Percentiles rank a stretch among this genome's conserved stretches.
These are phyloP conservation scores for Pseudomonodictys pantanalensis DNA, from an alignment of 495 filamentous ascomycete genomes.

Conservation along the genomic window DNA sequence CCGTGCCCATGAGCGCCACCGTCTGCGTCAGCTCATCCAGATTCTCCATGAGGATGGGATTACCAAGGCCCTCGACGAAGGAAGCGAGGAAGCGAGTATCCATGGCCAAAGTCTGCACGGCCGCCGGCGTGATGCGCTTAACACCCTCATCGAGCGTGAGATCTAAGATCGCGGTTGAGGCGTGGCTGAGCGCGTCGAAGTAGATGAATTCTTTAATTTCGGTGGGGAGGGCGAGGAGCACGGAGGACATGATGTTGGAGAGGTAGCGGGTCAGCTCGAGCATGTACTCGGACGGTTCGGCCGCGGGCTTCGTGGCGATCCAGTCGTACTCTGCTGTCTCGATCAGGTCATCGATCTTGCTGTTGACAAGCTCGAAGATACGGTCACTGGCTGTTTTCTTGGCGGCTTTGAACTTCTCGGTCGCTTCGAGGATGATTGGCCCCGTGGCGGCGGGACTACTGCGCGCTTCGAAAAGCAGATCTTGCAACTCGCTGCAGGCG, in stretches of 20 bases:
- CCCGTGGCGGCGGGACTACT: slow-evolving; percentile 73
- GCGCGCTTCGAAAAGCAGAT: slow-evolving; percentile 74
- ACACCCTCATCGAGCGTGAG: slow-evolving; percentile 78
- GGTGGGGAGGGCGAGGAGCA: slow-evolving; percentile 81
- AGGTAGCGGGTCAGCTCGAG: slow-evolving; percentile 86
- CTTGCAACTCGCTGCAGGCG: slow-evolving; percentile 83
- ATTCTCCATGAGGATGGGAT: slow-evolving; percentile 75
- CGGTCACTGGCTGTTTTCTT: slow-evolving; percentile 96
- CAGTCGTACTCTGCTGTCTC: slow-evolving; percentile 97
- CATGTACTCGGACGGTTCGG: slow-evolving; percentile 86
- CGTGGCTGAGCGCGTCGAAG: slow-evolving; percentile 91
- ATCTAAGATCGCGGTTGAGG: slow-evolving; percentile 80
- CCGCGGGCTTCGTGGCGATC: slow-evolving; percentile 61
- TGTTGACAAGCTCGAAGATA: slow-evolving; percentile 97
- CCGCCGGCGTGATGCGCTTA: slow-evolving; percentile 80
- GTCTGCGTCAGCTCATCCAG: slow-evolving; percentile 93
- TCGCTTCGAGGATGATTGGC: slow-evolving; percentile 72
- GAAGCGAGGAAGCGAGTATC: slow-evolving; percentile 79
- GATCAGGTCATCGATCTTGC: slow-evolving; percentile 96
- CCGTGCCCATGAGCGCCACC: slow-evolving; percentile 76
- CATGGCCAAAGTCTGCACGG: slow-evolving; percentile 71
- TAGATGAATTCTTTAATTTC: slow-evolving; percentile 98
- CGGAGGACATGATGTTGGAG: slow-evolving; percentile 95
- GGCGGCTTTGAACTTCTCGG: slow-evolving; percentile 78
- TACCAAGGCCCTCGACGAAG: slow-evolving; percentile 80